Percentiles rank a stretch among this genome's conserved stretches.
phyloP scores from a whole-genome alignment of 768 basidiomycete species.

The Panaeolus cyanescens region DNA sequence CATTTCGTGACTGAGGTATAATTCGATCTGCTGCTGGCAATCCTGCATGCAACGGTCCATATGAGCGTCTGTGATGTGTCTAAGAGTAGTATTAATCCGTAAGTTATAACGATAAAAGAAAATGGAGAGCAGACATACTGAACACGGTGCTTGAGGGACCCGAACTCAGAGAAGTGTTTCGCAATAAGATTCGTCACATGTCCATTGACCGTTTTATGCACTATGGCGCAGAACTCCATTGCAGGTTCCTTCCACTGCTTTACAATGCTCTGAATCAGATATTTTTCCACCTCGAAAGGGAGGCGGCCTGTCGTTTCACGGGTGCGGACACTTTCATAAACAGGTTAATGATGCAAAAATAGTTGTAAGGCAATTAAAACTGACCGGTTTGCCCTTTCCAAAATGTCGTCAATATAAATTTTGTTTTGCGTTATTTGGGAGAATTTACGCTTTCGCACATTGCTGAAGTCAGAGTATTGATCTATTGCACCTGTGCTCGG shows the following conservation, averaged over 20 bases:
- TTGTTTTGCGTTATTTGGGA: background rate
- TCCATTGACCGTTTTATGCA: slow-evolving; percentile 36
- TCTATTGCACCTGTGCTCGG: no score
- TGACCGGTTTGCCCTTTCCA: slow-evolving; percentile 46
- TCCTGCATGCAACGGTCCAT: slow-evolving; percentile 40
- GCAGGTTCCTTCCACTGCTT: slow-evolving; percentile 52
- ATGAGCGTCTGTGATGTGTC: slow-evolving; percentile 44
- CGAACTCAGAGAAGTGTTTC: slow-evolving; percentile 51
- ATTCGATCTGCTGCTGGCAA: slow-evolving; percentile 42
- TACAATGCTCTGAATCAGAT: slow-evolving; percentile 47
- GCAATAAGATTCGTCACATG: slow-evolving; percentile 46
- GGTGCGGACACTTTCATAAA: slow-evolving; percentile 54
- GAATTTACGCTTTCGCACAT: background rate
- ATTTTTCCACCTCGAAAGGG: slow-evolving; percentile 60
- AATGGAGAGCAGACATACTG: slow-evolving; percentile 21
- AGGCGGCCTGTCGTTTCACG: slow-evolving; percentile 71
- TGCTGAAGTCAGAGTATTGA: background rate
- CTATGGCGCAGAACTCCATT: slow-evolving; percentile 39
- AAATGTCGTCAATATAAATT: slow-evolving; percentile 57
- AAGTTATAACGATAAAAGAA: background rate
- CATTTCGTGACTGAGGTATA: slow-evolving; percentile 52
- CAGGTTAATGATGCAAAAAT: background rate
- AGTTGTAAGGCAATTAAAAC: slow-evolving; percentile 13
- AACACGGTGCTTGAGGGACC: slow-evolving; percentile 53
- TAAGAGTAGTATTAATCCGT: background rate